Conservation (phyloP, 352 stramenopile genomes). For the Globisporangium parvum region DNA sequence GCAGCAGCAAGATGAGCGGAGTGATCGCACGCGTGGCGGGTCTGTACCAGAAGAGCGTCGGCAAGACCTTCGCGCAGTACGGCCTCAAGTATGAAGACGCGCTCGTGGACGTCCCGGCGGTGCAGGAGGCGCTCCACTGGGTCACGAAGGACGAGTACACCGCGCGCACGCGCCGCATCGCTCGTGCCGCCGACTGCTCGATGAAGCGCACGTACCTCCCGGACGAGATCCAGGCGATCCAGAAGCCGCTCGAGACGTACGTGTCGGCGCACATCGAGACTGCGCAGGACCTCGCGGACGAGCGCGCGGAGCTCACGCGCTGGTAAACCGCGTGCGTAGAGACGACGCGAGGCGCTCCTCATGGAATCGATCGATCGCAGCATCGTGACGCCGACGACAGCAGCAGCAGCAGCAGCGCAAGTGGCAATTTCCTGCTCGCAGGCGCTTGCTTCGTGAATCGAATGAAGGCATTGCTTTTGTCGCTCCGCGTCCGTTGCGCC, state of each 20-base stretch:
- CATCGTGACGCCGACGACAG: background rate
- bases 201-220: constrained; percentile 82
- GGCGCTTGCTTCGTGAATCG: background rate
- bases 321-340: constrained; percentile 43
- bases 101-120: constrained; percentile 73
- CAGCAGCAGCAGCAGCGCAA: background rate
- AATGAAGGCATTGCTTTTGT: too few relatives aligned
- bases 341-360: constrained; percentile 6
- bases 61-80: constrained; percentile 76
- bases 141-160: constrained; percentile 72
- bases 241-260: constrained; percentile 78
- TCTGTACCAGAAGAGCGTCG: constrained; percentile 81
- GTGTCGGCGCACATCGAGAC: constrained; percentile 45
- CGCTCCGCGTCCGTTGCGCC: too few relatives aligned
- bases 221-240: constrained; percentile 83
- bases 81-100: constrained; percentile 86
- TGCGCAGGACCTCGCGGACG: constrained; percentile 53
- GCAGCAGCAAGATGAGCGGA: constrained; percentile 29
- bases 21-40: constrained; percentile 51
- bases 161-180: constrained; percentile 72
- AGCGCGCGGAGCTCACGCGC: constrained; percentile 74
- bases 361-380: too few relatives aligned
- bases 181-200: constrained; percentile 75
- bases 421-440: background rate
- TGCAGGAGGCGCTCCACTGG: constrained; percentile 80